Evolutionary conservation across 164 flowering plant species (phyloP), one percentile per base, ranked within the genome.

Genomic region (Echeveria elegans): DNA sequence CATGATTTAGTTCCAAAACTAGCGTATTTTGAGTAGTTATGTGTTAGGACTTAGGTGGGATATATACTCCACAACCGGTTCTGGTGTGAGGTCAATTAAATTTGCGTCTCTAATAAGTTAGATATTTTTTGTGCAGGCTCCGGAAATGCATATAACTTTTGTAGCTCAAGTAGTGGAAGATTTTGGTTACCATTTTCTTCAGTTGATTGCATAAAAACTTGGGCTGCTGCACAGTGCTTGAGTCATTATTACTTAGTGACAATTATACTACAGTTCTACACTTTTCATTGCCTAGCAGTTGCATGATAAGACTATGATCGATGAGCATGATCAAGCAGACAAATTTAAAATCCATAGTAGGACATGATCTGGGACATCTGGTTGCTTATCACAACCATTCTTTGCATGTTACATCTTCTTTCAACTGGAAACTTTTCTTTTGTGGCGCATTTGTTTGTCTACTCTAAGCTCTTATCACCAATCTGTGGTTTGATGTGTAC

Each of bases 341-440:
- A 56, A 56, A 23, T 2, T 56, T 56, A 28, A 14, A n/a, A 11
- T 12, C 28, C 61, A 56, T 14, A 19, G 30, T 24, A 23, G 34
- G 61, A 10, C 61, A 56, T 56, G n/a, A n/a, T n/a, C n/a, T 6
- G 26, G 31, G 61, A 2, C 37, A 34, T 34, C n/a, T n/a, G n/a
- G n/a, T n/a, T n/a, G n/a, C n/a, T n/a, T n/a, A n/a, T n/a, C n/a
- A n/a, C n/a, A n/a, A n/a, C n/a, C n/a, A n/a, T n/a, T n/a, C n/a
- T n/a, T n/a, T n/a, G n/a, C 28, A 14, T 26, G 26, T 26, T 34
- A 3, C 26, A 26, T 53, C 31, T 53, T 53, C 31, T 24, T 26
- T 56, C 61, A 28, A 26, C 61, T 12, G 14, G 61, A 26, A 56
- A 56, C 61, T 56, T 56, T 26, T 56, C 32, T 28, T 56, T 56